Percentiles rank a stretch among this genome's conserved stretches.
phyloP scores from a whole-genome alignment of 495 filamentous ascomycete species.

The Neurospora hispaniola region DNA sequence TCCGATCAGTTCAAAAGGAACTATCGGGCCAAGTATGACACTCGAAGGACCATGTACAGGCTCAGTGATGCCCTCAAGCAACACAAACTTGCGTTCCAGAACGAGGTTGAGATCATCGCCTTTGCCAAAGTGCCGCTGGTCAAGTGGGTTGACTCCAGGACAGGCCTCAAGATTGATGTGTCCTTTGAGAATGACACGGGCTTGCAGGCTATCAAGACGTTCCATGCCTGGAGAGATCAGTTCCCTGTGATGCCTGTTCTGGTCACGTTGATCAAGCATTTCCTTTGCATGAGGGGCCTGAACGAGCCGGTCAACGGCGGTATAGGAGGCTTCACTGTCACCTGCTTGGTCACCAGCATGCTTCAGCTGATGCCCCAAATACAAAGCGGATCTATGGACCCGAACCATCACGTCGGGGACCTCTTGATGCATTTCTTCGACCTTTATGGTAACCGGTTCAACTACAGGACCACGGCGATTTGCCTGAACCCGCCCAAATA shows the following conservation, averaged over 20 bases:
- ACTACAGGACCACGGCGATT: slow-evolving; percentile 57
- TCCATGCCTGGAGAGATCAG: slow-evolving; percentile 60
- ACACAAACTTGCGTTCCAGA: slow-evolving; percentile 35
- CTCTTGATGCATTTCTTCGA: slow-evolving; percentile 78
- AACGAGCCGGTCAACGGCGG: slow-evolving; percentile 88
- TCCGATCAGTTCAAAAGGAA: slow-evolving; percentile 47
- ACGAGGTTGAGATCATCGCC: slow-evolving; percentile 52
- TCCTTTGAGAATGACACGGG: slow-evolving; percentile 90
- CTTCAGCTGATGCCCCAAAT: slow-evolving; percentile 66
- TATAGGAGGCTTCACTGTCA: slow-evolving; percentile 88
- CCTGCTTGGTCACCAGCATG: slow-evolving; percentile 81
- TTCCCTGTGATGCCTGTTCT: slow-evolving; percentile 78
- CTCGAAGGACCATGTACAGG: slow-evolving; percentile 25
- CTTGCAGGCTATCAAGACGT: slow-evolving; percentile 65
- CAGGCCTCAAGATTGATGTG: slow-evolving; percentile 71
- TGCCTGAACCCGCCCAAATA: slow-evolving; percentile 59
- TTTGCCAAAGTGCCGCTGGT: slow-evolving; percentile 84
- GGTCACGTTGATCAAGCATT: slow-evolving; percentile 83
- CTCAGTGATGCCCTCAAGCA: slow-evolving; percentile 43
- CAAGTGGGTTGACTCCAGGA: slow-evolving; percentile 69
- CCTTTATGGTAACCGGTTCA: slow-evolving; percentile 73
- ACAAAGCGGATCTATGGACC: slow-evolving; percentile 42
- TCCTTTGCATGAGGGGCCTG: slow-evolving; percentile 73
- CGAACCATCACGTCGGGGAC: slow-evolving; percentile 59
- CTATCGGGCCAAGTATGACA: slow-evolving; percentile 25